Conservation (phyloP, 257 asterid genomes). For the Nicotiana obtusifolia region DNA sequence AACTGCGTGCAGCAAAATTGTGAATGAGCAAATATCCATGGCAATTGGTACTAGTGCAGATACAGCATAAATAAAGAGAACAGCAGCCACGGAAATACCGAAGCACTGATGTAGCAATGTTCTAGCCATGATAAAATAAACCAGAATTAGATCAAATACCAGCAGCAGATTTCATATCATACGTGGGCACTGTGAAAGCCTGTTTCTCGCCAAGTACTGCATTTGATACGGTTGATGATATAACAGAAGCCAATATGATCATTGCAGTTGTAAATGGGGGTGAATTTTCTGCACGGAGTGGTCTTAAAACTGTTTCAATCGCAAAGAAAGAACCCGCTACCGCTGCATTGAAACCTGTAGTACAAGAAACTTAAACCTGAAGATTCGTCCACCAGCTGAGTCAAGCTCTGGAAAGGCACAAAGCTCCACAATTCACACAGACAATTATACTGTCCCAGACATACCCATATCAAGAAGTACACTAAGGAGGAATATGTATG, state of each 20-base stretch:
- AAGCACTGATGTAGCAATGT: conserved; percentile 5
- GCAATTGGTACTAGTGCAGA: not conserved
- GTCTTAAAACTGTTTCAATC: conserved; percentile 94
- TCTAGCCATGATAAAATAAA: conserved; percentile 29
- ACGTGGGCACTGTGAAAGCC: conserved; percentile 98
- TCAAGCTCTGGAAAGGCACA: not conserved
- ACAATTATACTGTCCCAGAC: not conserved
- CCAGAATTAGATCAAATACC: conserved; percentile 86
- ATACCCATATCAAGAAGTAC: not conserved
- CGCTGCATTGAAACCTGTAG: conserved; percentile 93
- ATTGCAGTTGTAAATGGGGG: conserved; percentile 99
- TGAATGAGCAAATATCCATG: not conserved
- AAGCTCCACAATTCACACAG: not conserved
- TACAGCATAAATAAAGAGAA: not conserved
- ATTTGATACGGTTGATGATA: conserved; percentile 95
- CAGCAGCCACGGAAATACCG: conserved; percentile 10
- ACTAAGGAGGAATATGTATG: not conserved
- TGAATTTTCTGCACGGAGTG: conserved; percentile 96
- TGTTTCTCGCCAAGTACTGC: conserved; percentile 97
- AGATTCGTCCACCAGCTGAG: not conserved
- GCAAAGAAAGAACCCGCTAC: conserved; percentile 99
- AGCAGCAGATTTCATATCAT: conserved; percentile 99
- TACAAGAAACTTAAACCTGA: conserved; percentile 4
- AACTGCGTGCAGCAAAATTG: not conserved
- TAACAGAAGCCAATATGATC: conserved; percentile 96